Evolutionary conservation across 169 alveolate species (phyloP).

Genomic region (Plasmodium ovale): DNA sequence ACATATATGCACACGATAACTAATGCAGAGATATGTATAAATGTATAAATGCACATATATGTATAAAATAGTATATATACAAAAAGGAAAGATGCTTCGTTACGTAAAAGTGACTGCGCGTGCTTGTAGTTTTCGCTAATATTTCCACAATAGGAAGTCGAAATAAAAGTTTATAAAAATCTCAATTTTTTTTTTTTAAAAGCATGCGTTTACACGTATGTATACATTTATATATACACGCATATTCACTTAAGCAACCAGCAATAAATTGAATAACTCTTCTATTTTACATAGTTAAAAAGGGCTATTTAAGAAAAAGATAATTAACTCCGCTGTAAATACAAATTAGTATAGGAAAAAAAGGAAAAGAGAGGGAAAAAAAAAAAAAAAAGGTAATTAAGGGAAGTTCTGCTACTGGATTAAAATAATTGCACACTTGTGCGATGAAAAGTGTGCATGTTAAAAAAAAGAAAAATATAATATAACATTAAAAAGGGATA

Average conservation of each 20-base stretch:
- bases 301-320: too few species aligned
- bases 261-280: too few species aligned
- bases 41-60: too few species aligned
- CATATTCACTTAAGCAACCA: too few species aligned
- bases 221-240: too few species aligned
- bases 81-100: background rate
- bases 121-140: background rate
- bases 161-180: too few species aligned
- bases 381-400: background rate
- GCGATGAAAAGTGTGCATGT: background rate
- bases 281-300: too few species aligned
- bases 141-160: background rate
- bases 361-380: background rate
- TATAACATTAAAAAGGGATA: background rate
- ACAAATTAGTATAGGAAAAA: background rate
- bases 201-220: too few species aligned
- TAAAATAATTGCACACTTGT: background rate
- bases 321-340: too few species aligned
- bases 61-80: too few species aligned
- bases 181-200: background rate
- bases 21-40: too few species aligned
- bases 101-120: background rate
- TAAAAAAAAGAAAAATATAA: background rate
- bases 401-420: background rate
- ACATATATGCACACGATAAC: too few species aligned